Evolutionary conservation across 345 rosid species (phyloP).

Genomic region (Leavenworthia alabamica): DNA sequence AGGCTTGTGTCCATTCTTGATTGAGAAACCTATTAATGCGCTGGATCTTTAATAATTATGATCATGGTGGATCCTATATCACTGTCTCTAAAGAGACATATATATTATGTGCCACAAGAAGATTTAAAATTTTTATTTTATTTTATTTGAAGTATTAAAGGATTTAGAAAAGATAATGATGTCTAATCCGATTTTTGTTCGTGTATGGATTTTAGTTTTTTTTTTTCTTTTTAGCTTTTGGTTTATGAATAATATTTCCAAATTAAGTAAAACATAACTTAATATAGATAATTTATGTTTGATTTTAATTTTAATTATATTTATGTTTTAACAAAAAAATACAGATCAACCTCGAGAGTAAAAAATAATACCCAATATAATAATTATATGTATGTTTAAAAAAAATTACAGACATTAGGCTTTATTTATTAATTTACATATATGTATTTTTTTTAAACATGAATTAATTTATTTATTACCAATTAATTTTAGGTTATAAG

Average conservation of each 20-base stretch:
- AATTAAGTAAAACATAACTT: neutral
- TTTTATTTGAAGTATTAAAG: neutral
- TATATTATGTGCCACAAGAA: neutral
- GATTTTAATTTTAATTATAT: neutral
- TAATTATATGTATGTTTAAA: no score
- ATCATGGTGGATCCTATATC: constrained; percentile 17
- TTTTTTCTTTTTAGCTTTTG: neutral
- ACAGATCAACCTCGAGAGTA: no score
- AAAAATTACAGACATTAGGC: no score
- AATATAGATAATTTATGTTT: neutral
- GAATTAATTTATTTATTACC: no score
- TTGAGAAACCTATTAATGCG: constrained; percentile 15
- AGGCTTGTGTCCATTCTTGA: constrained; percentile 1
- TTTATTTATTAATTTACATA: no score
- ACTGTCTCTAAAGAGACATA: neutral
- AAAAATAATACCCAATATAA: no score
- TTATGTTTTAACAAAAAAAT: neutral
- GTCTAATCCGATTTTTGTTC: neutral
- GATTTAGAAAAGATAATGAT: neutral
- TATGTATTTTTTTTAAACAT: no score
- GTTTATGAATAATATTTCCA: neutral
- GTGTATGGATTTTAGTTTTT: neutral
- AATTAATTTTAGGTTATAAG: no score
- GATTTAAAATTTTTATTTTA: neutral
- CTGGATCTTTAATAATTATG: constrained; percentile 20